phyloP scores from a whole-genome alignment of 2,329 filamentous ascomycete species.

The Phialocephala subalpina region DNA sequence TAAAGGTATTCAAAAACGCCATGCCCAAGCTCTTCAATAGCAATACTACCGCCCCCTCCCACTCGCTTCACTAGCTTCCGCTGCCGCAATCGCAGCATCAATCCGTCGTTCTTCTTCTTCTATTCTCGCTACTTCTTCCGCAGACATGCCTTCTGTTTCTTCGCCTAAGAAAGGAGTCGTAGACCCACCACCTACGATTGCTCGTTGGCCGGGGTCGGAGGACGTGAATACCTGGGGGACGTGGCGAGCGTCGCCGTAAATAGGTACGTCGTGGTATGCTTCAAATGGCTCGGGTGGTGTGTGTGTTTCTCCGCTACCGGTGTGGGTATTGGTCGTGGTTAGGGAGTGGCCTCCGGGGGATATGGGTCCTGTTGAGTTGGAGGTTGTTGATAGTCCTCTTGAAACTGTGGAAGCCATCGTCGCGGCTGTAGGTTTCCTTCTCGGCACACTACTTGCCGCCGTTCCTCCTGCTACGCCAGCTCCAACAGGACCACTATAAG shows the following conservation, averaged over 20 bases:
- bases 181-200: conserved; percentile 11
- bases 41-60: conserved; percentile 15
- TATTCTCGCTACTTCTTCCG: conserved; percentile 38
- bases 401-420: conserved; percentile 26
- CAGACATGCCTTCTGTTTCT: conserved; percentile 33
- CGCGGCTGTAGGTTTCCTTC: conserved; percentile 30
- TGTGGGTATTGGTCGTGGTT: neutral
- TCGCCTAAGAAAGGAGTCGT: conserved; percentile 32
- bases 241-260: conserved; percentile 30
- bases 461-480: conserved; percentile 7
- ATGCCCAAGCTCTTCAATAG: neutral
- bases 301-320: neutral
- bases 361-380: conserved; percentile 10
- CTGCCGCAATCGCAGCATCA: conserved; percentile 41
- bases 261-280: conserved; percentile 34
- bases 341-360: conserved; percentile 8
- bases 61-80: conserved; percentile 23
- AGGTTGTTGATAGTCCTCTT: conserved; percentile 24
- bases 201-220: neutral
- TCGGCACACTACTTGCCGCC: conserved; percentile 27
- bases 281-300: conserved; percentile 17
- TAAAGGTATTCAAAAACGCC: neutral
- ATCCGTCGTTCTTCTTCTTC: conserved; percentile 44
- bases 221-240: conserved; percentile 27
- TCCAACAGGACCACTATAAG: conserved; percentile 22